Evolutionary conservation across 441 rosid genomes (phyloP).

Genomic region (Sinapis alba): DNA sequence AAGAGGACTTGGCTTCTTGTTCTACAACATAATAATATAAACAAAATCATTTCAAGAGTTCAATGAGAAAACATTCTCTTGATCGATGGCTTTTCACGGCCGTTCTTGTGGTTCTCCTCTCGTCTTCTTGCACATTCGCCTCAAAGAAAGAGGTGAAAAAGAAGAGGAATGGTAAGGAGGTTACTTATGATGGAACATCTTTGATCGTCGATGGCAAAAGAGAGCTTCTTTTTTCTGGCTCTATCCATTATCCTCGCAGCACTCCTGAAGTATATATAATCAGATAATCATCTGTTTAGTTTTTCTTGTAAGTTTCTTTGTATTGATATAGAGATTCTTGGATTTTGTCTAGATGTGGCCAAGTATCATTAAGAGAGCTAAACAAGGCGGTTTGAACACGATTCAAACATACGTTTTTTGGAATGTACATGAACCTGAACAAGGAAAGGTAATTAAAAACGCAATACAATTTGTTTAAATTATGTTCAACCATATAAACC

Average conservation of each 20-base stretch:
- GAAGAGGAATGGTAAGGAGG: slow-evolving; percentile 38
- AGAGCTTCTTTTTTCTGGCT: slow-evolving; percentile 84
- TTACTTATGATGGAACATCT: slow-evolving; percentile 75
- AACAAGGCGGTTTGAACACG: slow-evolving; percentile 70
- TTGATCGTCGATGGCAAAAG: slow-evolving; percentile 78
- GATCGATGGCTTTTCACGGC: slow-evolving; percentile 29
- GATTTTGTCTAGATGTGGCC: slow-evolving; percentile 68
- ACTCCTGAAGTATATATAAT: slow-evolving; percentile 73
- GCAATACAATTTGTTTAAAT: neutral
- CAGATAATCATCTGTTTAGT: neutral
- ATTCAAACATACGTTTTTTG: slow-evolving; percentile 88
- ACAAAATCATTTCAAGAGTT: neutral
- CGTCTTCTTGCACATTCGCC: slow-evolving; percentile 32
- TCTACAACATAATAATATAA: neutral
- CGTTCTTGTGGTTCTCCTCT: slow-evolving; percentile 34
- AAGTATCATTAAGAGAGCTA: slow-evolving; percentile 60
- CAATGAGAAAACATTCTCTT: slow-evolving; percentile 26
- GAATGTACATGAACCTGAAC: slow-evolving; percentile 80
- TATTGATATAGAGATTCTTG: neutral
- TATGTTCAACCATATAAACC: neutral
- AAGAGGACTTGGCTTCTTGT: slow-evolving; percentile 33
- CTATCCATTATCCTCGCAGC: slow-evolving; percentile 92
- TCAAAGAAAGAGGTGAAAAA: slow-evolving; percentile 25
- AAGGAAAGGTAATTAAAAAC: slow-evolving; percentile 56
- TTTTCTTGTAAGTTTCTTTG: neutral